phyloP scores from a whole-genome alignment of 176 grass and related monocot species.

The Musa beccarii region DNA sequence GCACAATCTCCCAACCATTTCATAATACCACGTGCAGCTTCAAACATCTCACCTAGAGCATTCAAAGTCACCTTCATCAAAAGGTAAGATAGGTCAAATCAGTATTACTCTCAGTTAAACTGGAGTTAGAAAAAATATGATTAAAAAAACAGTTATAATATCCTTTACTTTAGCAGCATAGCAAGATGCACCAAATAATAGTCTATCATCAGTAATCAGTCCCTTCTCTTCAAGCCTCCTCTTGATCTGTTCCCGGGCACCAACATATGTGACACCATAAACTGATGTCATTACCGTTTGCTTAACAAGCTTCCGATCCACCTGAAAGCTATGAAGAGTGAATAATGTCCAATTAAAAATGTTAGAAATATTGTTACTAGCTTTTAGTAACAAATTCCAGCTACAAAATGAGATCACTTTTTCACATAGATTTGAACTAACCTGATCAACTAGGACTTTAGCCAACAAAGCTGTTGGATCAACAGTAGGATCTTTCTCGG shows the following conservation, averaged over 20 bases:
- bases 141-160: not conserved
- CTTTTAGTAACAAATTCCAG: not conserved
- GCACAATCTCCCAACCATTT: conserved; percentile 88
- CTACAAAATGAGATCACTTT: not conserved
- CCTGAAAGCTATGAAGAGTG: conserved; percentile 64
- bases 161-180: conserved; percentile 65
- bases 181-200: conserved; percentile 62
- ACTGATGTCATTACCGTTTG: conserved; percentile 99
- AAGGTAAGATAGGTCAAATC: not conserved
- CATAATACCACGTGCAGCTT: conserved; percentile 90
- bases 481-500: conserved; percentile 50
- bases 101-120: not conserved
- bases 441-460: conserved; percentile 76
- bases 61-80: conserved; percentile 66
- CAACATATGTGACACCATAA: conserved; percentile 93
- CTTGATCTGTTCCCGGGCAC: conserved; percentile 83
- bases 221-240: conserved; percentile 91
- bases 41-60: conserved; percentile 95
- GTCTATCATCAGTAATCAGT: conserved; percentile 60
- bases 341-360: conserved; percentile 35
- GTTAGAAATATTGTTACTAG: conserved; percentile 19
- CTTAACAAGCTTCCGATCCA: conserved; percentile 97
- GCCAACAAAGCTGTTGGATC: conserved; percentile 65
- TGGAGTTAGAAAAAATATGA: not conserved
- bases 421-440: conserved; percentile 24